Evolutionary conservation across 148 eudicot species (phyloP), one percentile per base, ranked within the genome.

Genomic region (Fagopyrum homotropicum): DNA sequence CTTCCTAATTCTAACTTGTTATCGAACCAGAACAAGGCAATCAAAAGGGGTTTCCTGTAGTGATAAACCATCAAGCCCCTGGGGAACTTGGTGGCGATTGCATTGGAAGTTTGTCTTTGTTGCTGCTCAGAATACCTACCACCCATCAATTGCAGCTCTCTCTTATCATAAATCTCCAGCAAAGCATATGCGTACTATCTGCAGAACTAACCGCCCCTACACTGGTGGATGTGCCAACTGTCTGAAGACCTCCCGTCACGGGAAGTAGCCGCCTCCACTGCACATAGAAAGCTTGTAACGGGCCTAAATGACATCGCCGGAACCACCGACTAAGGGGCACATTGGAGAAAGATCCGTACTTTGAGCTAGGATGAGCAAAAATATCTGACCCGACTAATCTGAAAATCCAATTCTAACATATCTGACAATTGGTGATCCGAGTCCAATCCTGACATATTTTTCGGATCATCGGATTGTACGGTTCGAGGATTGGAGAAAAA

Each of bases 141-240:
- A 78, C 82, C 85, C 98, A 91, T 93, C 72, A 93, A 88, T 73
- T 93, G 91, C 50, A 93, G 86, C 88, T 93, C 98, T 69, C 80
- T 88, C 79, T 82, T 89, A 6, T 89, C 98, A 69, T 82, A 84
- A 68, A 84, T 60, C 77, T 87, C 91, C 85, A 87, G 30, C 90
- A 83, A 43, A 87, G 77, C 87, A 79, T 73, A 43, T 80, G 87
- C 11, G 76, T 29, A 60, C 48, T 7, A 52, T 12, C 69, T 29
- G 54, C 47, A 7, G 87, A 75, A 75, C 82, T 79, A 46, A 72
- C 55, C 30, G 73, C 26, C 50, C 49, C 73, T 47, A 44, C 7
- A 26, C 22, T 43, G 26, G 50, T 69, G 11, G 73, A 15, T 45
- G 50, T 11, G 47, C 47, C 72, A 11, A 26, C 71, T 52, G 51